Evolutionary conservation across 2,329 filamentous ascomycete genomes (phyloP).

Genomic region (Aureobasidium sp.): DNA sequence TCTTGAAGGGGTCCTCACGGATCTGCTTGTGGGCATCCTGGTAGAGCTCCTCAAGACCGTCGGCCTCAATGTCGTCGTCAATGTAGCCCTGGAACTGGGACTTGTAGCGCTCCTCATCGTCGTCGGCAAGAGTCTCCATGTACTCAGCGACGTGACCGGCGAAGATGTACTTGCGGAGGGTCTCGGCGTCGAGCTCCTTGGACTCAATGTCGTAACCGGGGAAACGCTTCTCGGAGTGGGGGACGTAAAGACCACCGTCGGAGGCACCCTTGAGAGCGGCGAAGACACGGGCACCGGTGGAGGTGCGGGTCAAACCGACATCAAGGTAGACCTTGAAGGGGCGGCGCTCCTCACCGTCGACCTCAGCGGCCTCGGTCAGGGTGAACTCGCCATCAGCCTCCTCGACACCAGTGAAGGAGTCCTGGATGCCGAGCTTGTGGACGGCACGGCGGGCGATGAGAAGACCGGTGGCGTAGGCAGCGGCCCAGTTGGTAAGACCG

Average conservation of each 20-base stretch:
- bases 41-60: constrained; percentile 96
- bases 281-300: constrained; percentile 97
- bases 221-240: constrained; percentile 99
- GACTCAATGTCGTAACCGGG: constrained; percentile 94
- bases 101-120: constrained; percentile 99
- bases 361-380: constrained; percentile 89
- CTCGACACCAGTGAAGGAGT: constrained; percentile 91
- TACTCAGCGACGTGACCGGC: constrained; percentile 98
- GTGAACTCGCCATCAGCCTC: constrained; percentile 94
- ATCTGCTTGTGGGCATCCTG: constrained; percentile 90
- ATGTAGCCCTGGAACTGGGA: constrained; percentile 97
- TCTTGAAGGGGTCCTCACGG: constrained; percentile 97
- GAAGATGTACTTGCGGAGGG: constrained; percentile 98
- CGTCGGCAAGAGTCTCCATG: constrained; percentile 99
- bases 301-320: constrained; percentile 93
- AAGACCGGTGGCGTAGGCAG: constrained; percentile 93
- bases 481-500: constrained; percentile 99
- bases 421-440: constrained; percentile 92
- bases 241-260: constrained; percentile 92
- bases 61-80: constrained; percentile 92
- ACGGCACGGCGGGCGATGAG: constrained; percentile 94
- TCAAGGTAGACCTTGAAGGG: constrained; percentile 99
- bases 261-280: constrained; percentile 99
- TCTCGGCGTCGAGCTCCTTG: constrained; percentile 97
- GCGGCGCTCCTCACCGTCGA: constrained; percentile 77